Base-by-base conservation (phyloP, 2,329 filamentous ascomycete genomes). In the Colletotrichum lini region DNA sequence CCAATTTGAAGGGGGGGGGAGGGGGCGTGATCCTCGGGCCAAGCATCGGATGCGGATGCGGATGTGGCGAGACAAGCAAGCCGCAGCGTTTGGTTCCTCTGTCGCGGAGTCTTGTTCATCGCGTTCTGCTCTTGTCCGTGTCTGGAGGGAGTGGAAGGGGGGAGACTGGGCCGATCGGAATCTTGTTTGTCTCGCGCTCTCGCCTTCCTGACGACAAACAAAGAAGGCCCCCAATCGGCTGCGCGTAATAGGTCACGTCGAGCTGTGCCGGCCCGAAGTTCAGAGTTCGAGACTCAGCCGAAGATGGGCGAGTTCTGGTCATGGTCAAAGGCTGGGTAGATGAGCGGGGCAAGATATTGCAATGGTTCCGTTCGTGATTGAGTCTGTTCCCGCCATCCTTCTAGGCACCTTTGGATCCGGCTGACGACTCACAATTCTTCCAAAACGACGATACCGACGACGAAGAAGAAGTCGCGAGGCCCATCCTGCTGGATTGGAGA, bases 111-210 rank as follows among this genome's bases (percentile, higher is more conserved):
- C 35, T 66, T 66, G 50, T 26, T 38, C 42, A 40, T 35, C 50
- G 30, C 38, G 12, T 58, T 54, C 35, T 71, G 57, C 64, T 67
- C 18, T 16, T 35, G 40, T 44, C 38, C 26, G 42, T 50, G 57
- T 52, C 21, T 44, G 44, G 57, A 38, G 56, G 60, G 23, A 26
- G 30, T 6, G 26, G 57, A 38, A 50, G 66, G 38, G 40, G 26
- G 4, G 26, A 3, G 26, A 45, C 21, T 42, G 49, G 47, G 42
- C 42, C 56, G 63, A 62, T 71, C 57, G 15, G 38, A 68, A 63
- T 53, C 16, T 63, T 57, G 68, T 68, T 68, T 71, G 57, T 58
- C 52, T 63, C 61, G 49, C 26, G 47, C 56, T 35, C 12, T 62
- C 26, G 15, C 45, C n/a, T 23, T 3, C 26, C 21, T n/a, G 57